Percentiles rank a stretch among this genome's conserved stretches.
phyloP scores from a whole-genome alignment of 2,329 filamentous ascomycete genomes.

The Thyridium curvatum region DNA sequence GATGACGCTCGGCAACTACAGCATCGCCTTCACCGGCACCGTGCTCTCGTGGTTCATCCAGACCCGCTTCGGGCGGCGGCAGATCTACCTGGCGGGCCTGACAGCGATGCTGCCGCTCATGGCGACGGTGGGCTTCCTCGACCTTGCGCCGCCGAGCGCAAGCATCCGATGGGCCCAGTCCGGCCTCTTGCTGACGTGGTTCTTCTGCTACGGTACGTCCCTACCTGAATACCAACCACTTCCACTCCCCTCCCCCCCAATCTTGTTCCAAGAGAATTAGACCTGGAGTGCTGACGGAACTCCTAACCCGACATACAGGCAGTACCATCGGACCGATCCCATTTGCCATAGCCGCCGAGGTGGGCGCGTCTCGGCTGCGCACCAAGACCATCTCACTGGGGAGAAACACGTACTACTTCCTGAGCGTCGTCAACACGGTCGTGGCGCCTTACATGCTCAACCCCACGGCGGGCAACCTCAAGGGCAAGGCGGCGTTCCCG shows the following conservation, averaged over 20 bases:
- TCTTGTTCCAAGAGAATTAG: too few species aligned
- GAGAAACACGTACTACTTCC: constrained; percentile 35
- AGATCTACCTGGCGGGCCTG: constrained; percentile 40
- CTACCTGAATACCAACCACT: too few species aligned
- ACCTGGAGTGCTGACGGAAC: too few species aligned
- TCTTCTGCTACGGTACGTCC: constrained; percentile 6
- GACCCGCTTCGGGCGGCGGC: constrained; percentile 40
- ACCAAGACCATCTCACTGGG: constrained; percentile 40
- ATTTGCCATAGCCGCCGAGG: constrained; percentile 41
- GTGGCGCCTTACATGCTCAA: constrained; percentile 30
- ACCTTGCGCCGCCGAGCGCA: neutral
- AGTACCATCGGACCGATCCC: constrained; percentile 35
- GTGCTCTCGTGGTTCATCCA: constrained; percentile 44
- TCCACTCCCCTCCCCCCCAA: too few species aligned
- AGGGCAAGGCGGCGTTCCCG: constrained; percentile 32
- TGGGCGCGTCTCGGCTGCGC: constrained; percentile 37
- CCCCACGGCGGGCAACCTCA: constrained; percentile 25
- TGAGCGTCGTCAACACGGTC: constrained; percentile 33
- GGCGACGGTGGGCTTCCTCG: constrained; percentile 13
- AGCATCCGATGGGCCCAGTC: constrained; percentile 4
- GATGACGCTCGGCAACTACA: constrained; percentile 40
- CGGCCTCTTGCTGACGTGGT: constrained; percentile 7
- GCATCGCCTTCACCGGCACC: constrained; percentile 44
- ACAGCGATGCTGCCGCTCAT: constrained; percentile 8
- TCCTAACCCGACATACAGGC: too few species aligned